Evolutionary conservation across 2,329 filamentous ascomycete species (phyloP).

Genomic region (Drechslera avenae): DNA sequence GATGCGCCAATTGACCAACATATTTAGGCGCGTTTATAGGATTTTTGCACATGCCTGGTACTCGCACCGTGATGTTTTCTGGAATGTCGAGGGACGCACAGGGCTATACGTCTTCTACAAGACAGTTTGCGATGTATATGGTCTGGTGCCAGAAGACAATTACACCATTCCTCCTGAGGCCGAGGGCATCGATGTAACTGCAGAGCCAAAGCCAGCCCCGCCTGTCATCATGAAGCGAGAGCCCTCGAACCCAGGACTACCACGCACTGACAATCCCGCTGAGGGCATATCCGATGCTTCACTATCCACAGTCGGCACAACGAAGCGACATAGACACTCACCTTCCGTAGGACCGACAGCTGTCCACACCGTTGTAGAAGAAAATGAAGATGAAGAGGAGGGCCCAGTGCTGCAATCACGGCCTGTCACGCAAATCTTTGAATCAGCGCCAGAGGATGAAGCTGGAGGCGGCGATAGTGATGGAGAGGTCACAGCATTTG

Average conservation of each 20-base stretch:
- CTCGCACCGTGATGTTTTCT: slow-evolving; percentile 93
- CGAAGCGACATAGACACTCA: slow-evolving; percentile 81
- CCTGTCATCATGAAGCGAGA: slow-evolving; percentile 47
- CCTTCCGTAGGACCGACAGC: slow-evolving; percentile 74
- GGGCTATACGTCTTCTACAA: slow-evolving; percentile 97
- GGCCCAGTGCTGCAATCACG: slow-evolving; percentile 16
- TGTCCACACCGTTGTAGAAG: slow-evolving; percentile 81
- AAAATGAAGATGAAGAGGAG: slow-evolving; percentile 73
- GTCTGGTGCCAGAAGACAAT: slow-evolving; percentile 87
- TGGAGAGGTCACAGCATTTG: slow-evolving; percentile 17
- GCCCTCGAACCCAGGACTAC: slow-evolving; percentile 28
- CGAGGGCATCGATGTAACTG: slow-evolving; percentile 66
- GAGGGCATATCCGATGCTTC: slow-evolving; percentile 49
- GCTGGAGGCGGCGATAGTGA: slow-evolving; percentile 11
- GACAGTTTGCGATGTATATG: slow-evolving; percentile 91
- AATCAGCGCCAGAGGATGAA: slow-evolving; percentile 17
- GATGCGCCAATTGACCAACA: slow-evolving; percentile 86
- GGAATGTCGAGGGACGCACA: slow-evolving; percentile 88
- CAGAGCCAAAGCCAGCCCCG: slow-evolving; percentile 53
- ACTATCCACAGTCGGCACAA: slow-evolving; percentile 68
- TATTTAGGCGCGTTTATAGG: slow-evolving; percentile 90
- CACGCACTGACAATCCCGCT: slow-evolving; percentile 28
- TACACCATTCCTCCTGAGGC: slow-evolving; percentile 95
- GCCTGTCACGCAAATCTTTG: slow-evolving; percentile 26
- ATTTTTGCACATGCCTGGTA: slow-evolving; percentile 99